Evolutionary conservation across 345 rosid species (phyloP), one percentile per base, ranked within the genome.

Genomic region (Boechera retrofracta): DNA sequence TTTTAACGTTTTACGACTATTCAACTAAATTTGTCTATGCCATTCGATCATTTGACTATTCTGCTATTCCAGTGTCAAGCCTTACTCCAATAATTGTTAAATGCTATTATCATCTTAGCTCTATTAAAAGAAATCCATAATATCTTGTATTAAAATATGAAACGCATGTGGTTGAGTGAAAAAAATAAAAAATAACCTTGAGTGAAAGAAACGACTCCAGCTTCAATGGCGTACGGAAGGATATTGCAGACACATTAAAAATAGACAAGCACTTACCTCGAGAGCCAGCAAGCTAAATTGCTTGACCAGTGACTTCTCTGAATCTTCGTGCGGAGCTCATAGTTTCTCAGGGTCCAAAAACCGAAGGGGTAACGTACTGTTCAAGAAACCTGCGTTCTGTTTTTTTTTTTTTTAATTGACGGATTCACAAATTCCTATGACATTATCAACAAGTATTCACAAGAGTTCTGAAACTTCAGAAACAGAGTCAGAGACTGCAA

Each of bases 331-430:
- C 63, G 18, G 18, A 68, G 21, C 54, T 32, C 51, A 44, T 42
- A 39, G 75, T 33, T 63, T 64, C 60, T 54, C 44, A 44, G 28
- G 59, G 60, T 64, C 66, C 76, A 5, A 48, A 77, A 2, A 28
- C 49, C 72, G 2, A 78, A 72, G 29, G 31, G 77, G 81, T 71
- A 78, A 71, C 81, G 68, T 78, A 36, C 33, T 58, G 0, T 49
- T 72, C 32, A 72, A 72, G 69, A 64, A 57, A 70, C 59, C 5
- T 71, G 57, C 48, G 8, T 47, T 56, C 21, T 53, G 4, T 5
- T 7, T 6, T 1, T 2, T 3, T 29, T 11, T 16, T 38, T 38
- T 31, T 16, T 29, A 31, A 21, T 41, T 31, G 7, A 31, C 0
- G 26, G 48, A 38, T 59, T 48, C 79, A 59, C 75, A 60, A 6